Conservation (phyloP, 345 rosid genomes). For the Luvunga scandens region DNA sequence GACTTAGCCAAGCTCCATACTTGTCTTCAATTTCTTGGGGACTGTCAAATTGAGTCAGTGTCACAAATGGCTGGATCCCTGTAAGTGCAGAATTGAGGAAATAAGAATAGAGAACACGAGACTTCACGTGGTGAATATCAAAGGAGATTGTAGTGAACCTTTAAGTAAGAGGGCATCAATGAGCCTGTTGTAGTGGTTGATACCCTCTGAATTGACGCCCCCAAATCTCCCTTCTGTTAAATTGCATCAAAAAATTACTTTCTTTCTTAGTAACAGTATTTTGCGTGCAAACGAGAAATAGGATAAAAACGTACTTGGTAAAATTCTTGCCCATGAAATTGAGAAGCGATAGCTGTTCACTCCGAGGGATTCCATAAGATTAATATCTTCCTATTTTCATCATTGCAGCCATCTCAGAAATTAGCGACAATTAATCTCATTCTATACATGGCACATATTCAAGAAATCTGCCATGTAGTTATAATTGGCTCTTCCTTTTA, state of each 20-base stretch:
- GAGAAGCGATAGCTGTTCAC: conserved; percentile 73
- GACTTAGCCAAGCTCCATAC: conserved; percentile 77
- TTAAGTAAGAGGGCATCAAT: conserved; percentile 50
- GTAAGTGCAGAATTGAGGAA: conserved; percentile 1
- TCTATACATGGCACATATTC: too few species aligned
- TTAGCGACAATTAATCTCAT: background rate
- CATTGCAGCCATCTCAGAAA: conserved; percentile 4
- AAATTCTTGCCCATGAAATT: conserved; percentile 78
- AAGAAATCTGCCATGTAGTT: too few species aligned
- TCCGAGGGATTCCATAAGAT: conserved; percentile 57
- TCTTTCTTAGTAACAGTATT: background rate
- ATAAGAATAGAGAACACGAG: too few species aligned
- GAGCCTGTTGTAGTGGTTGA: conserved; percentile 54
- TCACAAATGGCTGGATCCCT: conserved; percentile 84
- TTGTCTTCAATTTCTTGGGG: conserved; percentile 74
- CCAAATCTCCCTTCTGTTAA: conserved; percentile 67
- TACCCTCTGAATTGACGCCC: conserved; percentile 50
- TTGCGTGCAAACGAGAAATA: background rate
- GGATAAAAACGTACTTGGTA: conserved; percentile 54
- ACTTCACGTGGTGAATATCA: background rate
- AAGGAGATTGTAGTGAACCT: conserved; percentile 30
- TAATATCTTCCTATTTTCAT: conserved; percentile 53
- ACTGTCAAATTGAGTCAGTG: conserved; percentile 63
- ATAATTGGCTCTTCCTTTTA: too few species aligned
- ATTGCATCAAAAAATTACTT: background rate